Evolutionary conservation across 805 yeast species (phyloP).

Genomic region (Pichia thaimueangensis): DNA sequence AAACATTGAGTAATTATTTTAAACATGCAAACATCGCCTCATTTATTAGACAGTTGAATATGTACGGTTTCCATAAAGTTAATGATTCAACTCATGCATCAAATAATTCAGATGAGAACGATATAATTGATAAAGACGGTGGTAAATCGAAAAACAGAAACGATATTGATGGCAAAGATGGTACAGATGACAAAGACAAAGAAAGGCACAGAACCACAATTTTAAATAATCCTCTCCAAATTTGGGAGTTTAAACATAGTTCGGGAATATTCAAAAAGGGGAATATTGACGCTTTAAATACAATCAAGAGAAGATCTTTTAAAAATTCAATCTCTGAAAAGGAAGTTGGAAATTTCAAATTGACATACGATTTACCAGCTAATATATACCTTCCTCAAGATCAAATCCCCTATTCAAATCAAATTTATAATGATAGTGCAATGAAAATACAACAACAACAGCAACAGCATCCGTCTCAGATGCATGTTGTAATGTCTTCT

Average conservation of each 20-base stretch:
- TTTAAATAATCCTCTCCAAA: conserved; percentile 5
- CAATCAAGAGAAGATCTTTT: conserved; percentile 70
- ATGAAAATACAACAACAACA: conserved; percentile 11
- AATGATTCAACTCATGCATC: conserved; percentile 35
- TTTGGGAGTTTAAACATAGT: conserved; percentile 88
- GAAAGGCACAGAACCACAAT: neutral
- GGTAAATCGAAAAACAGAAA: neutral
- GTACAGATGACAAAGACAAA: neutral
- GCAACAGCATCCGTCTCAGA: conserved; percentile 5
- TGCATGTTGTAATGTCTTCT: too few species aligned
- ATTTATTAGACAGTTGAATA: conserved; percentile 71
- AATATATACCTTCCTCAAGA: neutral
- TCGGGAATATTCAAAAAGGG: conserved; percentile 76
- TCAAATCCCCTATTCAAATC: neutral
- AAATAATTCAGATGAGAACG: neutral
- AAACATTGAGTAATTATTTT: conserved; percentile 60
- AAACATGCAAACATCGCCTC: conserved; percentile 78
- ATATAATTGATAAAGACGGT: neutral
- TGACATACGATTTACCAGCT: conserved; percentile 10
- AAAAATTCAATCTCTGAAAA: conserved; percentile 26
- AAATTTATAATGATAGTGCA: neutral
- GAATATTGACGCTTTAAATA: conserved; percentile 62
- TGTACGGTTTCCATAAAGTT: conserved; percentile 80
- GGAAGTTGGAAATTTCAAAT: conserved; percentile 25
- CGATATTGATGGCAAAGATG: neutral